Percentiles rank a stretch among this genome's conserved stretches.
Conservation (phyloP, 345 rosid species). For the Camelina laxa region DNA sequence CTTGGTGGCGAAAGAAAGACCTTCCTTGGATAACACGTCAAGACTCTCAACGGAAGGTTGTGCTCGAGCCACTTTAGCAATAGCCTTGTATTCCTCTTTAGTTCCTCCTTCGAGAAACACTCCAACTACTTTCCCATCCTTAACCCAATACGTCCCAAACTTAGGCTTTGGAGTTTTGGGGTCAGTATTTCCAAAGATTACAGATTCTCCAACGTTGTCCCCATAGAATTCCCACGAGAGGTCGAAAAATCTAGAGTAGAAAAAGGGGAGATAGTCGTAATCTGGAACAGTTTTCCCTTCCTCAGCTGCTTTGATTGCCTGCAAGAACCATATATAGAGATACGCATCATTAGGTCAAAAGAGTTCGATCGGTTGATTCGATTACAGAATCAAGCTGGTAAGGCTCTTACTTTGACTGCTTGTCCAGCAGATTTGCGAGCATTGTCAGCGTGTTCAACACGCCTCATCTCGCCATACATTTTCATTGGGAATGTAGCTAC, state of each 20-base stretch:
- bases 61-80: constrained; percentile 73
- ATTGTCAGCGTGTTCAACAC: constrained; percentile 88
- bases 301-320: constrained; percentile 75
- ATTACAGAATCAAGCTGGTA: background rate
- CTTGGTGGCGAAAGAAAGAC: constrained; percentile 57
- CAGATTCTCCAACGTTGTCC: constrained; percentile 58
- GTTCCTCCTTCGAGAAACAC: constrained; percentile 81
- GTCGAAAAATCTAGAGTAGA: constrained; percentile 36
- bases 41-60: constrained; percentile 66
- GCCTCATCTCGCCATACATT: constrained; percentile 54
- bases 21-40: constrained; percentile 62
- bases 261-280: constrained; percentile 53
- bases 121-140: constrained; percentile 79
- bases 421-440: constrained; percentile 92
- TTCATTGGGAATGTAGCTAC: constrained; percentile 66
- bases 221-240: constrained; percentile 96
- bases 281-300: constrained; percentile 57
- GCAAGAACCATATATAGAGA: background rate
- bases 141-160: constrained; percentile 89
- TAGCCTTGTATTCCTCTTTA: constrained; percentile 76
- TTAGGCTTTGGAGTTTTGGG: constrained; percentile 63
- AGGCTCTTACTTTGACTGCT: constrained; percentile 62
- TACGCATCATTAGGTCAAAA: constrained; percentile 16
- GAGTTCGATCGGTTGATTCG: background rate
- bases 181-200: constrained; percentile 69